Evolutionary conservation across 2,329 filamentous ascomycete species (phyloP).

Genomic region (Fragosphaeria purpurea): DNA sequence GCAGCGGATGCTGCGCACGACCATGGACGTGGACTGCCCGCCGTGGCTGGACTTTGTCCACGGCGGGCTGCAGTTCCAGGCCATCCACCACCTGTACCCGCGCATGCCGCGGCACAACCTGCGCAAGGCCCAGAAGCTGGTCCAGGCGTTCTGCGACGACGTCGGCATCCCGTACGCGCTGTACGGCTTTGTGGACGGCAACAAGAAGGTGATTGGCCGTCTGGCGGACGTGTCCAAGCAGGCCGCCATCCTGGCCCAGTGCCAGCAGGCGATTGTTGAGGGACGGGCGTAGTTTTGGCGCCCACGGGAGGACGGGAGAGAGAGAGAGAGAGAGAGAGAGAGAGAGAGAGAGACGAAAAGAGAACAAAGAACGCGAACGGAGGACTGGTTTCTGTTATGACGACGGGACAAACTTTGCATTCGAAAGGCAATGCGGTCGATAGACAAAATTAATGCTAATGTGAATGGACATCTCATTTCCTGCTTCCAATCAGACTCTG

Average conservation of each 20-base stretch:
- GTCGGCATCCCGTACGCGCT: slow-evolving; percentile 77
- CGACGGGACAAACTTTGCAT: too few species aligned
- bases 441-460: too few species aligned
- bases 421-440: too few species aligned
- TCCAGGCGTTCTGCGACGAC: slow-evolving; percentile 72
- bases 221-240: slow-evolving; percentile 73
- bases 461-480: too few species aligned
- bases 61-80: slow-evolving; percentile 82
- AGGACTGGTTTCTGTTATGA: too few species aligned
- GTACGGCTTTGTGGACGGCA: slow-evolving; percentile 76
- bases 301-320: too few species aligned
- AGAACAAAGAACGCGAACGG: too few species aligned
- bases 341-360: too few species aligned
- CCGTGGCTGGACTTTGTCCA: slow-evolving; percentile 84
- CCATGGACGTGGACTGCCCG: slow-evolving; percentile 87
- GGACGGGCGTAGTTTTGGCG: slow-evolving; percentile 4
- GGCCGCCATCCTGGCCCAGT: slow-evolving; percentile 66
- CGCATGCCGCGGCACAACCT: slow-evolving; percentile 79
- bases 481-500: too few species aligned
- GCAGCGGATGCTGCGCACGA: slow-evolving; percentile 83
- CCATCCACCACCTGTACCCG: slow-evolving; percentile 77
- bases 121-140: slow-evolving; percentile 61
- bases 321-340: too few species aligned
- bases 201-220: slow-evolving; percentile 66
- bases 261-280: slow-evolving; percentile 43